Percentiles rank a stretch among this genome's conserved stretches.
phyloP scores from a whole-genome alignment of 2,329 filamentous ascomycete species.

The Alternaria incomplexa region DNA sequence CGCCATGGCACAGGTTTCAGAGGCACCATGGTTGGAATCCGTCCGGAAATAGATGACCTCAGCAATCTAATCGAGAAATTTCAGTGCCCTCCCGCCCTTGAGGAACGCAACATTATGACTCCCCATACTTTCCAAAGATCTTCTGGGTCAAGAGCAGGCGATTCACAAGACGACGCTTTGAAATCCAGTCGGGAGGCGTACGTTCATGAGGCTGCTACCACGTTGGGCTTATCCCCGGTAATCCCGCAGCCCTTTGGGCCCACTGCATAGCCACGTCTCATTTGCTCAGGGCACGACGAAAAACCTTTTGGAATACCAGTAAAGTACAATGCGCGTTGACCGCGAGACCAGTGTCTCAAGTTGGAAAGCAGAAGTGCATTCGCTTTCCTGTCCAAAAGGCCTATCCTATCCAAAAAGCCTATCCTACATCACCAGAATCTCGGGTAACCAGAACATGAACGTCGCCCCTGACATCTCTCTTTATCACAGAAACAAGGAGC shows the following conservation, averaged over 20 bases:
- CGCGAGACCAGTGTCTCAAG: not conserved
- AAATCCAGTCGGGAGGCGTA: not conserved
- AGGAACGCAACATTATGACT: not conserved
- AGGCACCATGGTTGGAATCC: not conserved
- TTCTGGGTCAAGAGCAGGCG: not conserved
- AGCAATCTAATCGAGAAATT: not conserved
- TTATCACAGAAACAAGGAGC: not conserved
- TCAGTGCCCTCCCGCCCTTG: not conserved
- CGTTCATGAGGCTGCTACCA: not conserved
- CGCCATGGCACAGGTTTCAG: not conserved
- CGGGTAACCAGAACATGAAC: not conserved
- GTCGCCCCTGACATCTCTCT: not conserved
- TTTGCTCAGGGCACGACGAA: not conserved
- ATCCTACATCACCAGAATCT: not conserved
- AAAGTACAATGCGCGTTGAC: not conserved
- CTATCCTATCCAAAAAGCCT: not conserved
- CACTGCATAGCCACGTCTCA: not conserved
- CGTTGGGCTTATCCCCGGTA: slow-evolving; percentile 15
- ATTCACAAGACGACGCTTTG: slow-evolving; percentile 1
- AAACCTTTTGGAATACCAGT: not conserved
- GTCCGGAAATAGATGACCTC: not conserved
- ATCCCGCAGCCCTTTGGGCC: slow-evolving; percentile 1
- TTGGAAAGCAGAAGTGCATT: not conserved
- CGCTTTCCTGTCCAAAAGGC: not conserved
- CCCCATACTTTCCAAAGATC: not conserved